phyloP scores from a whole-genome alignment of 805 yeast genomes.

The Lipomyces yamadae region DNA sequence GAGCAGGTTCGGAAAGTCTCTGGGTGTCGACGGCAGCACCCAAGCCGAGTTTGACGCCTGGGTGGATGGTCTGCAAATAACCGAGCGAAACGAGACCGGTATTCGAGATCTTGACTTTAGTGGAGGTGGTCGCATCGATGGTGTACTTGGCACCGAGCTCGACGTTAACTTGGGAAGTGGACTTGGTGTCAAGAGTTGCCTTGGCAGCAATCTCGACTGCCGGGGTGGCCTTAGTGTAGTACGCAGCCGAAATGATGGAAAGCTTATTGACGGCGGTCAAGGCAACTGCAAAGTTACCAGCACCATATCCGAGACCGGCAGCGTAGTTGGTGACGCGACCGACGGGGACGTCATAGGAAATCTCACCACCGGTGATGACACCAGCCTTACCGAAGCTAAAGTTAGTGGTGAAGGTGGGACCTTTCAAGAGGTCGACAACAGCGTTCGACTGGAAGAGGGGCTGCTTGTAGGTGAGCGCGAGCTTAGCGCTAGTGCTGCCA shows the following conservation, averaged over 20 bases:
- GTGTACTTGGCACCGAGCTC: conserved; percentile 96
- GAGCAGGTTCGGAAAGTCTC: conserved; percentile 94
- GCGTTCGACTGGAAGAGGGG: conserved; percentile 93
- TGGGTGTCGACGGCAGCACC: conserved; percentile 97
- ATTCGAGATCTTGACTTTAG: conserved; percentile 97
- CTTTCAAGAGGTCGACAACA: conserved; percentile 92
- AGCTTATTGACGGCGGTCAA: conserved; percentile 84
- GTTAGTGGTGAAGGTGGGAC: conserved; percentile 95
- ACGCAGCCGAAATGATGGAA: conserved; percentile 89
- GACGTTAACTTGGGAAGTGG: conserved; percentile 79
- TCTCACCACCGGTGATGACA: conserved; percentile 94
- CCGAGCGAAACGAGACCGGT: conserved; percentile 92
- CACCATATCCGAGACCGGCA: conserved; percentile 90
- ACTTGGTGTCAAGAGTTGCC: conserved; percentile 90
- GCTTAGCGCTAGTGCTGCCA: conserved; percentile 77
- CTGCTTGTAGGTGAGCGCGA: conserved; percentile 89
- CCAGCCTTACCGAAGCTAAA: conserved; percentile 94
- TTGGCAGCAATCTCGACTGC: conserved; percentile 96
- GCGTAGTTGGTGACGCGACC: conserved; percentile 95
- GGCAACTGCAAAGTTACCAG: conserved; percentile 83
- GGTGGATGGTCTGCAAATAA: conserved; percentile 92
- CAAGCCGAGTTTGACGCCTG: conserved; percentile 94
- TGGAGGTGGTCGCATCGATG: conserved; percentile 84
- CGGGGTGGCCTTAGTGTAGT: conserved; percentile 94
- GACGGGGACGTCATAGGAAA: conserved; percentile 91